phyloP scores from a whole-genome alignment of 345 rosid species.

The Excoecaria cochinchinensis region DNA sequence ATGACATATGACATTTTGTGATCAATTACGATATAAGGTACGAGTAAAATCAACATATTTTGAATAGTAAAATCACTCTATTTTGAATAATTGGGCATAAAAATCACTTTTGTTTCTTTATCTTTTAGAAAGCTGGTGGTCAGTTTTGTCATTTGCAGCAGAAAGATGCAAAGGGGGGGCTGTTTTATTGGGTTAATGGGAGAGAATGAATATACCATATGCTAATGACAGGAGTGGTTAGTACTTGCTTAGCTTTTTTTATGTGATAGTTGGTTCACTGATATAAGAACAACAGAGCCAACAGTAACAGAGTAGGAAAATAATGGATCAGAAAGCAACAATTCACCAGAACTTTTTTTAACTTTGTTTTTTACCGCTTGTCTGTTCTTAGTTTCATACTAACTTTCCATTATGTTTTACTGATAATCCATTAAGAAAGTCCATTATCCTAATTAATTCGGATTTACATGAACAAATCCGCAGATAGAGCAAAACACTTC shows the following conservation, averaged over 20 bases:
- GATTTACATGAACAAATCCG: too few species aligned
- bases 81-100: too few species aligned
- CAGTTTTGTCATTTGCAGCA: slow-evolving; percentile 32
- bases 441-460: too few species aligned
- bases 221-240: slow-evolving; percentile 17
- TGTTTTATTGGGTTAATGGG: slow-evolving; percentile 11
- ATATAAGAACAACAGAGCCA: slow-evolving; percentile 1
- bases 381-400: neutral
- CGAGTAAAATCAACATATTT: too few species aligned
- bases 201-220: slow-evolving; percentile 18
- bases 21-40: too few species aligned
- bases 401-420: neutral
- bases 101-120: neutral
- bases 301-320: slow-evolving; percentile 4
- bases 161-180: neutral
- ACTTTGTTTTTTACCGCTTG: neutral
- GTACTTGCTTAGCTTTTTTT: slow-evolving; percentile 2
- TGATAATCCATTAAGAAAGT: too few species aligned
- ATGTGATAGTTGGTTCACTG: slow-evolving; percentile 7
- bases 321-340: slow-evolving; percentile 3
- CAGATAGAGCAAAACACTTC: too few species aligned
- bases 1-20: too few species aligned
- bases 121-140: slow-evolving; percentile 28
- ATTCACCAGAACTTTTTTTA: slow-evolving; percentile 1
- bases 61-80: too few species aligned